Base-by-base conservation (phyloP, 2,329 filamentous ascomycete genomes). In the Aspergillus versicolor region DNA sequence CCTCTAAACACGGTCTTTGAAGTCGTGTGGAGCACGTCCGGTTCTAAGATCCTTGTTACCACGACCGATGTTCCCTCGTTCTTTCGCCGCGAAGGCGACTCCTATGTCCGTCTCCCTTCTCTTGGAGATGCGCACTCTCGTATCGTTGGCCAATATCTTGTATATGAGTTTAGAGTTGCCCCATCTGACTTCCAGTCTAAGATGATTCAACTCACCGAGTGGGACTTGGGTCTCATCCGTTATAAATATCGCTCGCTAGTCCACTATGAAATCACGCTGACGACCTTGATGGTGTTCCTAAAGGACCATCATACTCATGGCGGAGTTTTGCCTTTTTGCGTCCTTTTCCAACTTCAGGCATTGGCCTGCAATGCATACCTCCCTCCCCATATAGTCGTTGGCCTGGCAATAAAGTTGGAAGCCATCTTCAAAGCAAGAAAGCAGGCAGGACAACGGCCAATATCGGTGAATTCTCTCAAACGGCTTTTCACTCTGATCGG, bases 331-430 rank as follows among this genome's bases (percentile, higher is more conserved):
- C 74, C 82, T 4, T 89, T 85, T 60, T 68, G 74, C 0, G 63
- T 86, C 0, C 73, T 84, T 3, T 88, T 84, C 63, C 86, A 89
- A 61, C 73, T 90, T 2, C 81, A 88, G 49, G 81, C 80, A 9
- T 73, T 92, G 7, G 84, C 85, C 0, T 77, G 81, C 61, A 88
- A 88, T 63, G 84, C 82, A 12, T 85, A 82, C 55, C 76, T 91
- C 1, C 76, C 83, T 19, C 88, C 89, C 0, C 62, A 65, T 0
- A 81, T 73, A 0, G 82, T 85, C 0, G 42, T 75, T 0, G 61
- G 66, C 0, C 65, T 90, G 3, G 66, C 85, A 0, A 65, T 71
- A 0, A 59, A 74, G 1, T 72, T 88, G 1, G 67, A 71, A 3
- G 41, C 61, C 0, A 61, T 77, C 0, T 71, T 65, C 46, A 42